Percentiles rank a stretch among this genome's conserved stretches.
Conservation (phyloP, 1,139 yeast genomes). For the Geotrichum macrosporum region DNA sequence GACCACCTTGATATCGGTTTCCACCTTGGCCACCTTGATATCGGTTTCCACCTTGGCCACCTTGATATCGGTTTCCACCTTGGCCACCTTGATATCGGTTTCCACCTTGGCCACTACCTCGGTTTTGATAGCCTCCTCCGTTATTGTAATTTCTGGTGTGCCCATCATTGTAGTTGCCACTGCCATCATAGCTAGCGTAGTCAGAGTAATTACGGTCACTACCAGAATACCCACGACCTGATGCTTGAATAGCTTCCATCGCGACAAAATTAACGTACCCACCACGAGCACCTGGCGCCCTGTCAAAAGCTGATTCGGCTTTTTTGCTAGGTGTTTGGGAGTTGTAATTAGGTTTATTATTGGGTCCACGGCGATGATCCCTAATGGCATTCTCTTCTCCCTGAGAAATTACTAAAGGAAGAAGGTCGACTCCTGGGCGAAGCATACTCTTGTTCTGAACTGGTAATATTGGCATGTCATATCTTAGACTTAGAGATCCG, state of each 20-base stretch:
- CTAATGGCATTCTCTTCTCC: constrained; percentile 18
- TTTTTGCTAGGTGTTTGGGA: constrained; percentile 32
- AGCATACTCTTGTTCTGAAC: constrained; percentile 65
- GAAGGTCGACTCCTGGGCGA: constrained; percentile 70
- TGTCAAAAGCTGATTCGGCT: constrained; percentile 36
- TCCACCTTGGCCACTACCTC: background rate
- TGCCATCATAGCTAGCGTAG: constrained; percentile 23
- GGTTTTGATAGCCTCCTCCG: too few relatives aligned
- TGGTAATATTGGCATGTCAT: constrained; percentile 47
- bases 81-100: background rate
- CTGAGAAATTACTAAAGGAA: constrained; percentile 51
- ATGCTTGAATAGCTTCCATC: constrained; percentile 7
- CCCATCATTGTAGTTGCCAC: constrained; percentile 14
- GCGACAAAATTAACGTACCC: constrained; percentile 40
- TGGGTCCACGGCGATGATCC: constrained; percentile 24
- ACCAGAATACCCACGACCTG: constrained; percentile 1
- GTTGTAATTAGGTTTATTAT: constrained; percentile 31
- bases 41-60: constrained; percentile 19
- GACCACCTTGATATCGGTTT: constrained; percentile 22
- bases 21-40: constrained; percentile 23
- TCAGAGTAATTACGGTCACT: constrained; percentile 29
- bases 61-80: constrained; percentile 19
- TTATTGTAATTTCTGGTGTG: constrained; percentile 14
- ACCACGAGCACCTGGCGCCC: constrained; percentile 35
- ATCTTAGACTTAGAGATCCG: constrained; percentile 54